Base-by-base conservation (phyloP, 2,329 filamentous ascomycete genomes). In the Aspergillus sergii region DNA sequence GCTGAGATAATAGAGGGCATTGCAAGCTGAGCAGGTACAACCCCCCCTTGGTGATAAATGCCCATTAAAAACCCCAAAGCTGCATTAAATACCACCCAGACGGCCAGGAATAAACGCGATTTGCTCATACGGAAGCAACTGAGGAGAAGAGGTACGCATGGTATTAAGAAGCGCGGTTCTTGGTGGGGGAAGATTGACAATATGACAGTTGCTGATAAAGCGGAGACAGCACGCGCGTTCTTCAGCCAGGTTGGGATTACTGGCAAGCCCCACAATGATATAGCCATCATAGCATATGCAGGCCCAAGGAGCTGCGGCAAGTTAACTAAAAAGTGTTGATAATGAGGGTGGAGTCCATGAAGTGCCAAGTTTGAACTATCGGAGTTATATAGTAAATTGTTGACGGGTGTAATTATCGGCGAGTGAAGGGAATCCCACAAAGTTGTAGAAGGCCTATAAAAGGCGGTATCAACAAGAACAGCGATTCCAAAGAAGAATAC, bases 401-500 rank as follows among this genome's bases (percentile, higher is more conserved):
- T 94, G 61, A 92, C 81, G 11, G 91, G 91, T 7, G 91, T 92
- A 66, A 94, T 87, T 56, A 91, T 85, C 0, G 91, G 91, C 65
- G 62, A 83, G 75, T 53, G 85, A 82, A 82, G 66, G 43, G 75
- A 69, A n/a, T 77, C 72, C n/a, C 72, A 57, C 46, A 80, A 61
- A 21, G 79, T 78, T 16, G 68, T 69, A 14, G 76, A 72, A 4
- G 72, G 78, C 30, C 71, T 75, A 75, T 97, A 97, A 76, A 96
- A 97, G 53, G 88, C 85, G 3, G 94, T 98, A 78, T 99, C 95
- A 61, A 93, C 84, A 61, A 87, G 86, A 69, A 97, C 86, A 46
- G 93, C 94, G 67, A 94, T 77, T 62, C 88, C 83, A 54, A 88
- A 83, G 57, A 92, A 94, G 57, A 89, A 75, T 41, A 90, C 75